phyloP scores from a whole-genome alignment of 225 moss, liverwort and hornwort species.

The Thuidium tamariscinum region DNA sequence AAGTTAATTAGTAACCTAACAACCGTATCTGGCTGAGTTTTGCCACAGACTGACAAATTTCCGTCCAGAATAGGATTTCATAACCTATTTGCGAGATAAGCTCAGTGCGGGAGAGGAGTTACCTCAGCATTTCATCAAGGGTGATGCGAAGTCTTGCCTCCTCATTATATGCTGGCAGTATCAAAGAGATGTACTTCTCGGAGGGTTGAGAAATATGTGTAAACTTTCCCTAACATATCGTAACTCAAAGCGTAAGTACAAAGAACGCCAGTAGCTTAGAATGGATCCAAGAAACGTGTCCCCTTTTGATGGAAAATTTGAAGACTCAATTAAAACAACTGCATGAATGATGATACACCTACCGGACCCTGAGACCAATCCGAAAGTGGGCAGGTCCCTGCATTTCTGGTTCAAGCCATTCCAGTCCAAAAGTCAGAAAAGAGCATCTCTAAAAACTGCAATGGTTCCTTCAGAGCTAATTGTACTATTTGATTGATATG shows the following conservation, averaged over 20 bases:
- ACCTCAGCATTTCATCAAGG: conserved; percentile 40
- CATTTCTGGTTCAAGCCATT: conserved; percentile 16
- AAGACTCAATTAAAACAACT: not conserved
- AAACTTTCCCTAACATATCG: not conserved
- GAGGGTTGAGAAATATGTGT: conserved; percentile 18
- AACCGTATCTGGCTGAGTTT: not conserved
- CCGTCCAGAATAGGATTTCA: not conserved
- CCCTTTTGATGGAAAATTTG: not conserved
- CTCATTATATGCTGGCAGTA: conserved; percentile 39
- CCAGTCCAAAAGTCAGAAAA: not conserved
- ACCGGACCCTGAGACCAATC: conserved; percentile 4
- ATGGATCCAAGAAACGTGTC: not conserved
- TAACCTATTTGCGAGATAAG: not conserved
- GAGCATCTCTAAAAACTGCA: not conserved
- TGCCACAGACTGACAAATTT: not conserved
- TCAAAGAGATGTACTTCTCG: conserved; percentile 31
- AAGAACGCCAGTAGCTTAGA: not conserved
- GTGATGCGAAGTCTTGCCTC: conserved; percentile 30
- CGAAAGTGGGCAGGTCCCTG: conserved; percentile 11
- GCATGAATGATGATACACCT: not conserved
- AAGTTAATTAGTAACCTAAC: not conserved
- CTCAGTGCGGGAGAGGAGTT: not conserved
- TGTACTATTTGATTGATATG: not conserved
- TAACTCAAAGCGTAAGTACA: not conserved
- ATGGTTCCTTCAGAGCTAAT: not conserved